A percentile compares a stretch with the other conserved stretches of the same genome.
Conservation (phyloP, 495 filamentous ascomycete genomes). For the Recurvomyces mirabilis region DNA sequence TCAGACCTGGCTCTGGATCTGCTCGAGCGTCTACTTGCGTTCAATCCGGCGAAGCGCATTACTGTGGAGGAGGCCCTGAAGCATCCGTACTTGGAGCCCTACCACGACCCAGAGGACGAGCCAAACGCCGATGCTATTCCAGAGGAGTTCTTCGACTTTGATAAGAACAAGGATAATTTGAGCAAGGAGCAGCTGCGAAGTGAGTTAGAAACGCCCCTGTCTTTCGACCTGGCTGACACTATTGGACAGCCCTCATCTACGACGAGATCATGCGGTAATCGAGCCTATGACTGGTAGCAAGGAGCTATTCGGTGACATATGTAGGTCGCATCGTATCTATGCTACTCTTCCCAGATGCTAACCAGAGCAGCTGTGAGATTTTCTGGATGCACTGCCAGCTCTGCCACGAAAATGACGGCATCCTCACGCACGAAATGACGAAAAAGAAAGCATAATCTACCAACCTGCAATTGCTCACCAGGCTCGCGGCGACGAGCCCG, state of each 20-base stretch:
- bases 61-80: conserved; percentile 93
- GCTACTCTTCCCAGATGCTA: background rate
- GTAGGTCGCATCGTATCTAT: background rate
- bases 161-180: conserved; percentile 97
- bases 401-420: background rate
- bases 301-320: background rate
- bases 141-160: conserved; percentile 98
- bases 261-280: conserved; percentile 98
- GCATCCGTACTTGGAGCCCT: conserved; percentile 96
- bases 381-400: background rate
- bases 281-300: no score
- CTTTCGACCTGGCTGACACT: background rate
- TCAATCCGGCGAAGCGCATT: conserved; percentile 98
- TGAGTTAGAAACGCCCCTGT: conserved; percentile 33
- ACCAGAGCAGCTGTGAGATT: background rate
- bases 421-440: background rate
- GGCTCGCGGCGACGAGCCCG: background rate
- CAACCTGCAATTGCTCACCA: no score
- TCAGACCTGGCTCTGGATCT: conserved; percentile 88
- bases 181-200: conserved; percentile 96
- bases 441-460: no score
- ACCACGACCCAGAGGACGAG: conserved; percentile 98
- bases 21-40: conserved; percentile 88
- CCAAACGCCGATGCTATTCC: conserved; percentile 93
- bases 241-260: conserved; percentile 66